Percentiles rank a stretch among this genome's conserved stretches.
phyloP scores from a whole-genome alignment of 75 land plant species.

The Sequoiadendron giganteum region DNA sequence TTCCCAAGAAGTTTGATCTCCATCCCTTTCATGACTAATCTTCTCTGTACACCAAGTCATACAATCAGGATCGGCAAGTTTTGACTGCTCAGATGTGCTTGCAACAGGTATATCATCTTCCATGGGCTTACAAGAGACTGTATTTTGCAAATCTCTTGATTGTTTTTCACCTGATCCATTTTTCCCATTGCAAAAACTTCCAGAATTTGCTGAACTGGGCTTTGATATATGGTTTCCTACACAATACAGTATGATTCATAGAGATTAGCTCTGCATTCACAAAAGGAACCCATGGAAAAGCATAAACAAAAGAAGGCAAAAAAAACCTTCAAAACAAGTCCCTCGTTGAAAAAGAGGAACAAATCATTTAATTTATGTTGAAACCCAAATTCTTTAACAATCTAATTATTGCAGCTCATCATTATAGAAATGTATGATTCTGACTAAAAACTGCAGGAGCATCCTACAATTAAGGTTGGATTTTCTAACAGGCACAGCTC shows the following conservation, averaged over 20 bases:
- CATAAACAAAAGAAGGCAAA: neutral
- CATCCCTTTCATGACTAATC: neutral
- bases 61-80: neutral
- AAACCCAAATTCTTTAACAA: neutral
- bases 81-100: conserved; percentile 17
- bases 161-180: conserved; percentile 17
- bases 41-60: neutral
- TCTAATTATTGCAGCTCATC: neutral
- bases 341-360: neutral
- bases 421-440: neutral
- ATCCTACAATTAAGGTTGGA: neutral
- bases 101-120: conserved; percentile 27
- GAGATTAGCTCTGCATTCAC: neutral
- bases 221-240: neutral
- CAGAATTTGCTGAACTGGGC: neutral
- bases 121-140: neutral
- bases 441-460: neutral
- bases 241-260: neutral
- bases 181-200: conserved; percentile 16
- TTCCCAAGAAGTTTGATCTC: conserved; percentile 9
- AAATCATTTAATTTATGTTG: neutral
- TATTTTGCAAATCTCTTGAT: conserved; percentile 1
- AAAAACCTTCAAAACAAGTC: neutral
- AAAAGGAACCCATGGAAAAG: too few relatives aligned
- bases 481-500: neutral